These are phyloP conservation scores for Nevesoporus exiguus DNA, from an alignment of 768 basidiomycete species.

Conservation along the genomic window DNA sequence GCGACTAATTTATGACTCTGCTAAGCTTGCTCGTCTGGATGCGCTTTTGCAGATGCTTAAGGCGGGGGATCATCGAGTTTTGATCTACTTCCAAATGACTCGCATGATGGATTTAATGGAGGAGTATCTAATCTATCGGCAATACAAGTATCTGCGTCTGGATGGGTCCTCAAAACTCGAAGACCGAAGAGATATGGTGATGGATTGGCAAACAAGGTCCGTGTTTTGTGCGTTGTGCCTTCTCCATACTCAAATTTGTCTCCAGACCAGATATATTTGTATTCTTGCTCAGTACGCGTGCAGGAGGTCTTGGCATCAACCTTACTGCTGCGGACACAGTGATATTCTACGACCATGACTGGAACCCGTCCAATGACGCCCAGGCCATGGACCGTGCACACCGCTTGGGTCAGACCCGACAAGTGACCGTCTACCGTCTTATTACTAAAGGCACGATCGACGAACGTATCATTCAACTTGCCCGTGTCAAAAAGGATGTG, in stretches of 20 bases:
- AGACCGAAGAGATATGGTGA: constrained; percentile 98
- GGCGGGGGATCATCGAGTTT: constrained; percentile 85
- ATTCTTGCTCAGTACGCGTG: constrained; percentile 90
- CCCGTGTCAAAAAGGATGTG: constrained; percentile 96
- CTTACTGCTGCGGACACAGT: constrained; percentile 63
- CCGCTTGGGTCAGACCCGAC: constrained; percentile 92
- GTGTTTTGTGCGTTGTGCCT: constrained; percentile 17
- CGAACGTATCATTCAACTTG: constrained; percentile 94
- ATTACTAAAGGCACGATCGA: constrained; percentile 94
- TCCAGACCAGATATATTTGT: constrained; percentile 81
- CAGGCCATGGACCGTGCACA: constrained; percentile 99
- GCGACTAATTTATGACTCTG: constrained; percentile 92
- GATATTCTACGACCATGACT: constrained; percentile 24
- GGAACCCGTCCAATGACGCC: constrained; percentile 93
- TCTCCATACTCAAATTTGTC: neutral
- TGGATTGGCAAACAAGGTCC: constrained; percentile 97
- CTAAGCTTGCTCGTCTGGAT: constrained; percentile 91
- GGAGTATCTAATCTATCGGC: constrained; percentile 94
- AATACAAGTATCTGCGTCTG: constrained; percentile 90
- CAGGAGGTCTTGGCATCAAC: constrained; percentile 97
- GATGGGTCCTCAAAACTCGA: constrained; percentile 94
- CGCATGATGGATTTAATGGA: constrained; percentile 99
- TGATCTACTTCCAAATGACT: constrained; percentile 99
- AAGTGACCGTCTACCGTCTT: constrained; percentile 94
- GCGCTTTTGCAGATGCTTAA: constrained; percentile 88